Conservation (phyloP, 306 rosid genomes). For the Albizia julibrissin region DNA sequence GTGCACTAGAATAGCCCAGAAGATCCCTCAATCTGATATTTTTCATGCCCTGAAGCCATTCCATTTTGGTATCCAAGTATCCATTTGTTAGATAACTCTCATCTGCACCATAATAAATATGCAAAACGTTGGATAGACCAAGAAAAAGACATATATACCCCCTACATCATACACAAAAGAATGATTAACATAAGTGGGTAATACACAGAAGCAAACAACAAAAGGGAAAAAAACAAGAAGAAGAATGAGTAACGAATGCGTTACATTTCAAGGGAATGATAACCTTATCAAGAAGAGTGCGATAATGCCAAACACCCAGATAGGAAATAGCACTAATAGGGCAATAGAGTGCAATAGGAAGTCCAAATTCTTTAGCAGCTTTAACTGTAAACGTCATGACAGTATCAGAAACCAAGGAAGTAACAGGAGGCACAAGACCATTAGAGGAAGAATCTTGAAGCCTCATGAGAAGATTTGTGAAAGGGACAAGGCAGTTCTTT, state of each 20-base stretch:
- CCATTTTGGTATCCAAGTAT: background rate
- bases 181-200: background rate
- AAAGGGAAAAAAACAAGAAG: too few species aligned
- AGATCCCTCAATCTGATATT: background rate
- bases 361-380: background rate
- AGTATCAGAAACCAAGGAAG: background rate
- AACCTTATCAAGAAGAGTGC: background rate
- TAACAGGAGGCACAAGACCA: background rate
- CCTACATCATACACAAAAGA: background rate
- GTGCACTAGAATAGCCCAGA: background rate
- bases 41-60: background rate
- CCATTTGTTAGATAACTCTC: background rate
- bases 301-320: background rate
- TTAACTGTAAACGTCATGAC: background rate
- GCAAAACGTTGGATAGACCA: background rate
- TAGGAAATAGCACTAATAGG: background rate
- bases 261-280: background rate
- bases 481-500: background rate
- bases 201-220: background rate
- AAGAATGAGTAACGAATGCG: background rate
- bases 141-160: too few species aligned
- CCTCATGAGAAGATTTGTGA: background rate
- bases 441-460: background rate
- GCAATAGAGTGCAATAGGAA: background rate
- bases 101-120: background rate